Evolutionary conservation across 805 yeast genomes (phyloP).

Genomic region (Scheffersomyces amazonensis): DNA sequence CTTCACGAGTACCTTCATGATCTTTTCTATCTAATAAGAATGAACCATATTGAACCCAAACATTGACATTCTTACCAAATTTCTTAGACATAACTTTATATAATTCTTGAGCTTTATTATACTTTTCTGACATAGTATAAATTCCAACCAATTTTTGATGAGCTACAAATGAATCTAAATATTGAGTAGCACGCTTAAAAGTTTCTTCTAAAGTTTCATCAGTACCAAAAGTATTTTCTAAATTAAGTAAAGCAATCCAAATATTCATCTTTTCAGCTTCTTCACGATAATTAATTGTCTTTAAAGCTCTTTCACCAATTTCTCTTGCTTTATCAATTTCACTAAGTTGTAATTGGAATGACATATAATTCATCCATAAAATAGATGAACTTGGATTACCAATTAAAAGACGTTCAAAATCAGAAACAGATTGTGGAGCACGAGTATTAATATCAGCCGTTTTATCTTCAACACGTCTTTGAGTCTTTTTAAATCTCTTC

Average conservation of each 20-base stretch:
- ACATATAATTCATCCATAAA: conserved; percentile 97
- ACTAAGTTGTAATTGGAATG: conserved; percentile 92
- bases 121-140: conserved; percentile 69
- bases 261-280: conserved; percentile 91
- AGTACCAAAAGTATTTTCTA: conserved; percentile 92
- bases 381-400: conserved; percentile 94
- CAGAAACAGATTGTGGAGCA: conserved; percentile 88
- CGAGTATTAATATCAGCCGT: conserved; percentile 81
- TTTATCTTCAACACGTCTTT: conserved; percentile 63
- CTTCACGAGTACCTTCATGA: conserved; percentile 62
- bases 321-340: conserved; percentile 94
- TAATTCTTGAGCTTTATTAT: conserved; percentile 64
- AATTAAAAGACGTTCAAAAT: conserved; percentile 86
- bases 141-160: conserved; percentile 78
- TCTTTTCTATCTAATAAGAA: conserved; percentile 61
- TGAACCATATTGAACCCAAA: conserved; percentile 83
- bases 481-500: conserved; percentile 45
- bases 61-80: conserved; percentile 67
- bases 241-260: conserved; percentile 92
- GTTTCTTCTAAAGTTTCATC: conserved; percentile 75
- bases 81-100: conserved; percentile 67
- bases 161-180: conserved; percentile 84
- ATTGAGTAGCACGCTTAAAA: conserved; percentile 83
- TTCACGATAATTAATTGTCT: conserved; percentile 84
- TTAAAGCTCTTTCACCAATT: conserved; percentile 87